A percentile compares a stretch with the other conserved stretches of the same genome.
Conservation (phyloP, 108 stramenopile species). For the Cyclotella baltica region DNA sequence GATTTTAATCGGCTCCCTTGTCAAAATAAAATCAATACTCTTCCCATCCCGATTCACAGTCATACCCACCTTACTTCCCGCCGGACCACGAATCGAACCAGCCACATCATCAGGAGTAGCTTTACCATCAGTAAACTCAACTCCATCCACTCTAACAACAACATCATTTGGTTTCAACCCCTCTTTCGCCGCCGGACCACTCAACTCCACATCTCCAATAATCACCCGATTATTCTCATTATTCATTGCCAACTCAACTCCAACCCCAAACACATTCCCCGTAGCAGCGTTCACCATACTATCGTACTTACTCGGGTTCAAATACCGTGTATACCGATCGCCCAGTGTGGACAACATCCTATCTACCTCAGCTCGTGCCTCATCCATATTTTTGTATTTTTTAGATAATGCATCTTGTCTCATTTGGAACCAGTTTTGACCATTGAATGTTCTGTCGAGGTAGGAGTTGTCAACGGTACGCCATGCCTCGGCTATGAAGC, state of each 20-base stretch:
- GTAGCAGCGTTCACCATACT: constrained; percentile 88
- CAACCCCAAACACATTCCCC: constrained; percentile 83
- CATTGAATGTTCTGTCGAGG: constrained; percentile 95
- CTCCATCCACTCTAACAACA: constrained; percentile 82
- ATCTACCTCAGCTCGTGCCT: constrained; percentile 71
- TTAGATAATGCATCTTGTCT: constrained; percentile 75
- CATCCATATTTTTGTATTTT: constrained; percentile 81
- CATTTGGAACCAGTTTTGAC: constrained; percentile 92
- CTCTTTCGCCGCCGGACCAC: constrained; percentile 70
- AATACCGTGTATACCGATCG: constrained; percentile 94
- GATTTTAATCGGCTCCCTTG: constrained; percentile 86
- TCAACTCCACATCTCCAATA: constrained; percentile 82
- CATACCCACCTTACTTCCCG: constrained; percentile 81
- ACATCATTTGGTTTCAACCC: constrained; percentile 75
- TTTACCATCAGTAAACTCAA: constrained; percentile 64
- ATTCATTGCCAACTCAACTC: constrained; percentile 75
- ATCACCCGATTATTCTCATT: constrained; percentile 38
- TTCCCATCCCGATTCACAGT: constrained; percentile 76
- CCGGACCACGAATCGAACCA: constrained; percentile 72
- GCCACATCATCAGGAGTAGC: constrained; percentile 89
- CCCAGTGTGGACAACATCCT: constrained; percentile 79
- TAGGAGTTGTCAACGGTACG: constrained; percentile 84
- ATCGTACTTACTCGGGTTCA: constrained; percentile 93
- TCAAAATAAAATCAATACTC: constrained; percentile 83
- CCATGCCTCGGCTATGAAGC: constrained; percentile 88